Evolutionary conservation across 2,329 filamentous ascomycete species (phyloP).

Genomic region (Aspergillus unguis): DNA sequence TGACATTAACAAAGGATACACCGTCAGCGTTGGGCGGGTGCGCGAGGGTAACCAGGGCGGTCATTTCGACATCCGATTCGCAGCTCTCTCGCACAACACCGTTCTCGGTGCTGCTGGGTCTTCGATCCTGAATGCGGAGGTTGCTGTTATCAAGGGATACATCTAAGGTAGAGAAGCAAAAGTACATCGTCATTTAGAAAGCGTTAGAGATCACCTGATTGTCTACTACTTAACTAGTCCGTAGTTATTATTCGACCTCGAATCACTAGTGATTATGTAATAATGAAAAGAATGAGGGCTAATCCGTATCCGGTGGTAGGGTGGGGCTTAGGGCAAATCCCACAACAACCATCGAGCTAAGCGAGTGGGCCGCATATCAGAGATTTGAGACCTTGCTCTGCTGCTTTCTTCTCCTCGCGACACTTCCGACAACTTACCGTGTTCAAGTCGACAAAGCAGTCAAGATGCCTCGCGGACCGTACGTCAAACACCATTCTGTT

Average conservation of each 20-base stretch:
- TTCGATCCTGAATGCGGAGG: slow-evolving; percentile 91
- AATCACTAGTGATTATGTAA: slow-evolving; percentile 1
- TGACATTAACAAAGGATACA: slow-evolving; percentile 79
- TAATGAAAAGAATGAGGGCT: slow-evolving; percentile 1
- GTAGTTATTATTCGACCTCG: background rate
- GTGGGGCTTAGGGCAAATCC: slow-evolving; percentile 26
- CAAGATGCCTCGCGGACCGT: slow-evolving; percentile 59
- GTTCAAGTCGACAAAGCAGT: slow-evolving; percentile 41
- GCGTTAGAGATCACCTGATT: slow-evolving; percentile 15
- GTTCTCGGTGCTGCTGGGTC: slow-evolving; percentile 96
- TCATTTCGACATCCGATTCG: slow-evolving; percentile 93
- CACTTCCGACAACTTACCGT: slow-evolving; percentile 37
- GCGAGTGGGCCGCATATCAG: slow-evolving; percentile 27
- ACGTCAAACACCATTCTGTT: slow-evolving; percentile 37
- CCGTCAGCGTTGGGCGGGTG: slow-evolving; percentile 84
- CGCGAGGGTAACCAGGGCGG: slow-evolving; percentile 75
- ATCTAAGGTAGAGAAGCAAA: slow-evolving; percentile 37
- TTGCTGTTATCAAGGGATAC: slow-evolving; percentile 83
- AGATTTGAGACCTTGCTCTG: slow-evolving; percentile 18
- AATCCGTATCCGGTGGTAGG: background rate
- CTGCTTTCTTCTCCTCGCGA: slow-evolving; percentile 26
- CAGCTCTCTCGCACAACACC: slow-evolving; percentile 85
- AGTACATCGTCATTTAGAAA: slow-evolving; percentile 15
- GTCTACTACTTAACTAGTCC: background rate
- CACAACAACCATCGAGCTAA: slow-evolving; percentile 29